Conservation (phyloP, 805 yeast genomes). For the Ogataea trehaloabstinens region DNA sequence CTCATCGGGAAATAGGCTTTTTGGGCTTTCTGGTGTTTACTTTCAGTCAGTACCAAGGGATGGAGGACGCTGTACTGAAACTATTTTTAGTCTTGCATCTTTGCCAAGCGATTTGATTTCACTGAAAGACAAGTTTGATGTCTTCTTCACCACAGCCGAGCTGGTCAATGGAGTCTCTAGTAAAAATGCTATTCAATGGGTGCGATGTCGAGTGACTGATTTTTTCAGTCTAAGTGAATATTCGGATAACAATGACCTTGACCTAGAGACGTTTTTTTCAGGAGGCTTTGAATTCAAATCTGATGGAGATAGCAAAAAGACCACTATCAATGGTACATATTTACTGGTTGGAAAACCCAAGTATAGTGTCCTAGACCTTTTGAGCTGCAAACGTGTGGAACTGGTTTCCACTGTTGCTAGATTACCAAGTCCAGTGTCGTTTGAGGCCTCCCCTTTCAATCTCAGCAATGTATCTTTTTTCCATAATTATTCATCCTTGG, state of each 20-base stretch:
- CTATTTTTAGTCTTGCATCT: conserved; percentile 13
- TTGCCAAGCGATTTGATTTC: conserved; percentile 11
- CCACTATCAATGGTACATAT: conserved; percentile 26
- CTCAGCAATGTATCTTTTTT: conserved; percentile 23
- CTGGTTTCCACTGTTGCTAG: background rate
- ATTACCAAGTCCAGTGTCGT: background rate
- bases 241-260: background rate
- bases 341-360: conserved; percentile 14
- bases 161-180: conserved; percentile 14
- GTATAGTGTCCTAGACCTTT: conserved; percentile 3
- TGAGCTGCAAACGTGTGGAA: conserved; percentile 3
- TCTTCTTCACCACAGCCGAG: conserved; percentile 14
- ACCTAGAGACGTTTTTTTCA: conserved; percentile 4
- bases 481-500: conserved; percentile 16
- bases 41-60: conserved; percentile 1
- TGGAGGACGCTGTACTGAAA: conserved; percentile 4
- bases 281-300: conserved; percentile 30
- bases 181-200: conserved; percentile 18
- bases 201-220: conserved; percentile 16
- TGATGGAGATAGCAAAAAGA: conserved; percentile 21
- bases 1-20: conserved; percentile 9
- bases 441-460: conserved; percentile 21
- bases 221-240: conserved; percentile 3
- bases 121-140: conserved; percentile 9
- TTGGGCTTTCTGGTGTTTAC: conserved; percentile 21